These are phyloP conservation scores for Bullera alba DNA, from an alignment of 768 basidiomycete genomes.

Conservation along the genomic window DNA sequence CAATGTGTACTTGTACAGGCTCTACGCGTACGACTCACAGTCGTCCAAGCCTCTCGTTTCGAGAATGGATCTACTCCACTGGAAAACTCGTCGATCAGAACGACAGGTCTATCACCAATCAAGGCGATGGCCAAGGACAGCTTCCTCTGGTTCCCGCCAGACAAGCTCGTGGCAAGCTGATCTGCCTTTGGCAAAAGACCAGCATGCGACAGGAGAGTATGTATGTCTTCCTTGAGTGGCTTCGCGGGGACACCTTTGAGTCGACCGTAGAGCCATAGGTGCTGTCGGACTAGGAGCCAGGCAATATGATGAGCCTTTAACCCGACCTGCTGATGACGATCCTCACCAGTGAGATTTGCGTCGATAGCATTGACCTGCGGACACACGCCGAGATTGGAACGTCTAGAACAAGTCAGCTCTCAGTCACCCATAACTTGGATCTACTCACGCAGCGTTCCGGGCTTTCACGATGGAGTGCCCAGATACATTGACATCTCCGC, in stretches of 20 bases:
- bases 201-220: constrained; percentile 57
- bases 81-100: constrained; percentile 76
- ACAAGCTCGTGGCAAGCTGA: constrained; percentile 64
- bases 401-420: background rate
- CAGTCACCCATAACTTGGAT: background rate
- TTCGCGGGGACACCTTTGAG: constrained; percentile 61
- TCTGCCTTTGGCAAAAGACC: constrained; percentile 59
- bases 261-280: constrained; percentile 62
- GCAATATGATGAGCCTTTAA: background rate
- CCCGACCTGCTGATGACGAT: background rate
- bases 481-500: constrained; percentile 63
- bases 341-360: constrained; percentile 57
- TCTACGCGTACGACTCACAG: constrained; percentile 59
- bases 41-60: constrained; percentile 77
- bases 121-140: constrained; percentile 68
- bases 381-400: constrained; percentile 66
- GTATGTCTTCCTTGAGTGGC: constrained; percentile 55
- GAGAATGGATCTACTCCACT: constrained; percentile 76
- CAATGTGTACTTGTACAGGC: constrained; percentile 34
- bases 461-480: constrained; percentile 61
- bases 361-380: constrained; percentile 81
- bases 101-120: constrained; percentile 67
- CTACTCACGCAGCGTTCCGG: constrained; percentile 55
- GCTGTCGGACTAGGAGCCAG: constrained; percentile 54
- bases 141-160: constrained; percentile 74